These are phyloP conservation scores for Candida golubevii DNA, from an alignment of 805 yeast genomes.

Conservation along the genomic window DNA sequence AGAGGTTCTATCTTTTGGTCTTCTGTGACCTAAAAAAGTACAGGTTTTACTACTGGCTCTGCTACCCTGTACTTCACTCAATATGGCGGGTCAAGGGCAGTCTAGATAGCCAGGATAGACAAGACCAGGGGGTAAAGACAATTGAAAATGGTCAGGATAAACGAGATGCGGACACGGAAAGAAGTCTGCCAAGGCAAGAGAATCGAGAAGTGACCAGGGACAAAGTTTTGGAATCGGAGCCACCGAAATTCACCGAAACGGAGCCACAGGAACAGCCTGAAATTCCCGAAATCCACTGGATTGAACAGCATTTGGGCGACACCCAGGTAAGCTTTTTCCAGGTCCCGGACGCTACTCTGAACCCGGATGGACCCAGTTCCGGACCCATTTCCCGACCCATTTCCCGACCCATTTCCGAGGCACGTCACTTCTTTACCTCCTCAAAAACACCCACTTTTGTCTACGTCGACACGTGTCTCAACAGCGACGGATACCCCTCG, in stretches of 20 bases:
- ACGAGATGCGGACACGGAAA: slow-evolving; percentile 1
- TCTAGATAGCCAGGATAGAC: no score
- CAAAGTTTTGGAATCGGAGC: no score
- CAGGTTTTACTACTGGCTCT: slow-evolving; percentile 86
- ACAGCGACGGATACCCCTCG: slow-evolving; percentile 35
- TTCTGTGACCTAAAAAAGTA: slow-evolving; percentile 89
- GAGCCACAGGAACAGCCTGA: neutral
- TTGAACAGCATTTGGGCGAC: neutral
- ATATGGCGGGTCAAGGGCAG: slow-evolving; percentile 38
- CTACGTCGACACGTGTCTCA: slow-evolving; percentile 31
- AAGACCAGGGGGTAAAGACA: no score
- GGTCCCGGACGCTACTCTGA: neutral
- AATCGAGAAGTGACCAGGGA: slow-evolving; percentile 3
- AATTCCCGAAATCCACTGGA: no score
- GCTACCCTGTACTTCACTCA: slow-evolving; percentile 62
- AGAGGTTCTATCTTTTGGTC: slow-evolving; percentile 41
- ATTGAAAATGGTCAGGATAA: no score
- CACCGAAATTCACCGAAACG: neutral
- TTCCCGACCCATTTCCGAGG: neutral
- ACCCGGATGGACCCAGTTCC: neutral
- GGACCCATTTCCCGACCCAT: neutral
- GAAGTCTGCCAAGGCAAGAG: slow-evolving; percentile 5
- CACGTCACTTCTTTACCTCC: no score
- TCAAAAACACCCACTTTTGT: slow-evolving; percentile 16
- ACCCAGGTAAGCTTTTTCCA: neutral